A percentile compares a stretch with the other conserved stretches of the same genome.
These are phyloP conservation scores for Butyriboletus loyo DNA, from an alignment of 768 basidiomycete genomes.

Conservation along the genomic window DNA sequence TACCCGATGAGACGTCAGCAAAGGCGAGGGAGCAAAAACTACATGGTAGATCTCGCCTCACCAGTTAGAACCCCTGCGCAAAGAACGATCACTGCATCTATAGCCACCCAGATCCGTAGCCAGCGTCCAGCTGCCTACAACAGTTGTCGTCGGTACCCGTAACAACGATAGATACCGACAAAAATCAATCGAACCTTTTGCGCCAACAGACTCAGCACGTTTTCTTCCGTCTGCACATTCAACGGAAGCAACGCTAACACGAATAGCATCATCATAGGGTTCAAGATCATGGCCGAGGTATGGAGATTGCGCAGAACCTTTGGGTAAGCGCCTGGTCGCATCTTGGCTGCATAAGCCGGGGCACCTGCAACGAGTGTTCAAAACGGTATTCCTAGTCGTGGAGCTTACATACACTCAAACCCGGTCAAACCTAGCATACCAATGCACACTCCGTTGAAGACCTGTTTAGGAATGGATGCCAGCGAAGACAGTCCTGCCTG, in stretches of 20 bases:
- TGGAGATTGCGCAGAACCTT: conserved; percentile 65
- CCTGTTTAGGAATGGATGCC: conserved; percentile 38
- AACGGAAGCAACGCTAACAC: conserved; percentile 60
- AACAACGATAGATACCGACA: not conserved
- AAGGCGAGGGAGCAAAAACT: not conserved
- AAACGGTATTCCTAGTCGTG: not conserved
- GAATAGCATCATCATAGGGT: conserved; percentile 53
- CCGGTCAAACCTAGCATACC: conserved; percentile 73
- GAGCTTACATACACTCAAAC: conserved; percentile 50
- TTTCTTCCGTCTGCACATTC: conserved; percentile 46
- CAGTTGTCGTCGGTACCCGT: not conserved
- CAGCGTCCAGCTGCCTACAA: conserved; percentile 54
- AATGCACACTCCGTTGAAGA: conserved; percentile 67
- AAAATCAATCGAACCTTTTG: conserved; percentile 39
- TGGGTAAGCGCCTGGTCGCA: conserved; percentile 54
- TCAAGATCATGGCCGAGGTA: conserved; percentile 53
- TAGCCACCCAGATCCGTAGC: conserved; percentile 59
- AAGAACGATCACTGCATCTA: conserved; percentile 69
- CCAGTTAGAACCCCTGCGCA: conserved; percentile 73
- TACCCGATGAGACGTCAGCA: conserved; percentile 17
- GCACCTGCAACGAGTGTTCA: conserved; percentile 37
- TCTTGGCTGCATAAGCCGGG: conserved; percentile 62
- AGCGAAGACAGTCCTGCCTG: conserved; percentile 29
- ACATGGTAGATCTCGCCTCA: conserved; percentile 15
- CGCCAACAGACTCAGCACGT: conserved; percentile 65